Evolutionary conservation across 2,329 filamentous ascomycete genomes (phyloP), one percentile per base, ranked within the genome.

Genomic region (Aspergillus proliferans): DNA sequence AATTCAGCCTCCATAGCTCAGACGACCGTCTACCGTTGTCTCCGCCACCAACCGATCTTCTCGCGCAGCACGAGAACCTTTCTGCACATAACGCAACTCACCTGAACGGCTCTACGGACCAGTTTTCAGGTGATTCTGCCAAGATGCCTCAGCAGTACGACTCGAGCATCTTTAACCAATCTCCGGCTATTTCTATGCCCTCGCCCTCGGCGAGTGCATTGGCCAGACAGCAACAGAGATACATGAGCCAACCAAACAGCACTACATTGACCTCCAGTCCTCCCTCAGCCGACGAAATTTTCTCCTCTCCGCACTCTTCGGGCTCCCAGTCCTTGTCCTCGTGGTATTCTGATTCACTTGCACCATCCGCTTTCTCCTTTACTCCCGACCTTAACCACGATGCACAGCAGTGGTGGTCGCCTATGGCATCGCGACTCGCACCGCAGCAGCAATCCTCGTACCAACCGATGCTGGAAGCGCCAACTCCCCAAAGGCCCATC

Each of bases 1-100:
- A 76, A 52, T 79, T 80, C 59, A 71, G 71, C 52, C 64, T 80
- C 40, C 72, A 76, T 43, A 63, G 71, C 53, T 67, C 74, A 14
- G 66, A 73, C 48, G 67, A 72, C 48, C 60, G 63, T 38, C 58
- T 71, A 9, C 68, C 73, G 50, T 59, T 74, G 12, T 76, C 76
- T 19, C 71, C 75, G 39, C 73, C 74, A 43, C 67, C 69, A 49
- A 74, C 75, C 39, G 69, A 70, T 48, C 72, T 69, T 46, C 63
- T 70, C 3, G 58, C 68, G 45, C 62, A 71, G 51, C 66, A 70
- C 44, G 66, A 73, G 54, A 60, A 66, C 45, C 62, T 70, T 44
- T 56, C 62, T 47, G 58, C 56, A 48, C 63, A 64, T 49, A 60
- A 57, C 48, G 54, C 57, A 47, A 54, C 51, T 24, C 63, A 57